phyloP scores from a whole-genome alignment of 108 stramenopile genomes.

The Cyclotella kingstonii region DNA sequence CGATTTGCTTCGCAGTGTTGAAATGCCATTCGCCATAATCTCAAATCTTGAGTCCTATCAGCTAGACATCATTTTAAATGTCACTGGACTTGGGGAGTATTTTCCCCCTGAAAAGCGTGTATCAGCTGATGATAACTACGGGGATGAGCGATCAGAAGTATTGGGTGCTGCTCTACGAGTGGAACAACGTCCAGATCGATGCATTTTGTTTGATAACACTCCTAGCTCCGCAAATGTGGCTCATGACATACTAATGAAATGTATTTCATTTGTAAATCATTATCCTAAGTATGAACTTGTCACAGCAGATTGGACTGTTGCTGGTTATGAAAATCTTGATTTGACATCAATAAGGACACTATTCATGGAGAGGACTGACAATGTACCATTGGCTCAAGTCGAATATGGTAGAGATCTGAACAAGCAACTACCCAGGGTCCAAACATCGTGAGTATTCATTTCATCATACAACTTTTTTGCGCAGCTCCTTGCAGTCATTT shows the following conservation, averaged over 20 bases:
- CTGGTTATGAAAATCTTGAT: constrained; percentile 19
- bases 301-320: constrained; percentile 61
- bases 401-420: constrained; percentile 10
- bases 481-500: no score
- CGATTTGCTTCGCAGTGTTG: constrained; percentile 51
- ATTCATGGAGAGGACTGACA: constrained; percentile 32
- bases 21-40: constrained; percentile 71
- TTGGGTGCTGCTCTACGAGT: constrained; percentile 67
- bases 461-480: no score
- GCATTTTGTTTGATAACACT: constrained; percentile 72
- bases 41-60: constrained; percentile 60
- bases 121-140: constrained; percentile 38
- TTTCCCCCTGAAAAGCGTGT: constrained; percentile 65
- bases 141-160: constrained; percentile 53
- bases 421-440: constrained; percentile 22
- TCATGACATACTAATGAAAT: constrained; percentile 73
- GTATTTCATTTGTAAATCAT: constrained; percentile 57
- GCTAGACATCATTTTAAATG: constrained; percentile 53
- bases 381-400: not conserved
- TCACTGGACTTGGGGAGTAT: constrained; percentile 60
- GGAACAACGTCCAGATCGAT: constrained; percentile 72
- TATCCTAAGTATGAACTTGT: constrained; percentile 74
- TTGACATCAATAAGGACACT: constrained; percentile 28
- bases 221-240: constrained; percentile 54
- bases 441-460: constrained; percentile 22